These are phyloP conservation scores for Rhodotorula taiwanensis DNA, from an alignment of 768 basidiomycete genomes.

Conservation along the genomic window DNA sequence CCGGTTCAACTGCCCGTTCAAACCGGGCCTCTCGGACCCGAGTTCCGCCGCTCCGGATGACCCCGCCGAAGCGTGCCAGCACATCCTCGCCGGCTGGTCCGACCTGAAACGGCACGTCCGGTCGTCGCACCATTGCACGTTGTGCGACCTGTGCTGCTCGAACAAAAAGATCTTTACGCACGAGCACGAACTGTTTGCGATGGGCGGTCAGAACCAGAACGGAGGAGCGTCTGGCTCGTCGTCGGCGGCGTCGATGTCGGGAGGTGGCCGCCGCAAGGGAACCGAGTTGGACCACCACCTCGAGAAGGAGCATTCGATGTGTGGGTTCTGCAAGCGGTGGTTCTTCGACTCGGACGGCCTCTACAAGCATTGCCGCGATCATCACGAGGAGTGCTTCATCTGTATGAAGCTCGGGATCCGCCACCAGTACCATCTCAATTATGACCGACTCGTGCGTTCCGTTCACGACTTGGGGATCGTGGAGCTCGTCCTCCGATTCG, in stretches of 20 bases:
- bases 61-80: constrained; percentile 61
- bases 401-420: constrained; percentile 71
- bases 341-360: constrained; percentile 90
- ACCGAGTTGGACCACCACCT: constrained; percentile 23
- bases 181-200: constrained; percentile 78
- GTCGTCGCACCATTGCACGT: constrained; percentile 62
- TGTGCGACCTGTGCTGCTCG: constrained; percentile 84
- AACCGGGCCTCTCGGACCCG: constrained; percentile 2
- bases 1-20: constrained; percentile 78
- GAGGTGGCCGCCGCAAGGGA: no score
- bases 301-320: constrained; percentile 27
- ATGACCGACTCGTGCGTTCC: constrained; percentile 96
- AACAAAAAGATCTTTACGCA: constrained; percentile 92
- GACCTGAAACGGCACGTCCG: constrained; percentile 80
- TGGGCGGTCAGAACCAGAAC: constrained; percentile 48
- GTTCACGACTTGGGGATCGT: no score
- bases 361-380: constrained; percentile 85
- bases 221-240: no score
- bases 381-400: constrained; percentile 92
- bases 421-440: constrained; percentile 91
- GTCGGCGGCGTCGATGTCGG: no score
- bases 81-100: constrained; percentile 78
- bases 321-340: constrained; percentile 43
- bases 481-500: constrained; percentile 53
- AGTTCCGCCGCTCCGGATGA: background rate